Evolutionary conservation across 164 flowering plant species (phyloP), one percentile per base, ranked within the genome.

Genomic region (Liquidambar formosana): DNA sequence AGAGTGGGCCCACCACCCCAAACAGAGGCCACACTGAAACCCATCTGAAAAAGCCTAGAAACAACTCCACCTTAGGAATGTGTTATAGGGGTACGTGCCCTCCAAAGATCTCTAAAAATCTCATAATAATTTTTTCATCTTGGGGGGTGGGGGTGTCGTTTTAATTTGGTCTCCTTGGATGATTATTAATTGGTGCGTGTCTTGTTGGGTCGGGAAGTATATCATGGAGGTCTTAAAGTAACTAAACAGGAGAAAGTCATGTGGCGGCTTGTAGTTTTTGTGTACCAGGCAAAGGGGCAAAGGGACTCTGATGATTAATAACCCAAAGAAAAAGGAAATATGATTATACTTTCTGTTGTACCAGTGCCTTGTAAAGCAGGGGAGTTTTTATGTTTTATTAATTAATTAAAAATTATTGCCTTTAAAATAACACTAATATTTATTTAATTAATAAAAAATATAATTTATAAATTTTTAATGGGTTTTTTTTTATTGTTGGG

Each of bases 241-340:
- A 43, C 14, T 8, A 47, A 59, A 27, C 45, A 18, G 21, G 22
- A 25, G 43, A 8, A 38, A 13, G 59, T 61, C 73, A 70, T 74
- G 80, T 79, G 81, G 74, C 81, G 80, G 82, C 81, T 82, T 73
- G 69, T 71, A 65, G 79, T 61, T 61, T 67, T 76, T 59, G 69
- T 62, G 74, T 61, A 60, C 47, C 68, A 68, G 56, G 71, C 74
- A 65, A 46, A 69, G 78, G 12, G n/a, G n/a, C n/a, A n/a, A n/a
- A n/a, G n/a, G n/a, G 69, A 74, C 66, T 2, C 41, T 33, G 2
- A 2, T 33, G 41, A 33, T 33, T 33, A 33, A 33, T 33, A 2
- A 33, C 41, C 41, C n/a, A n/a, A 33, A 33, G 41, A 33, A 33
- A 33, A 6, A 33, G 6, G 41, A 66, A 74, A 63, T 41, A 64